phyloP scores from a whole-genome alignment of 768 basidiomycete genomes.

The Candolleomyces eurysporus region DNA sequence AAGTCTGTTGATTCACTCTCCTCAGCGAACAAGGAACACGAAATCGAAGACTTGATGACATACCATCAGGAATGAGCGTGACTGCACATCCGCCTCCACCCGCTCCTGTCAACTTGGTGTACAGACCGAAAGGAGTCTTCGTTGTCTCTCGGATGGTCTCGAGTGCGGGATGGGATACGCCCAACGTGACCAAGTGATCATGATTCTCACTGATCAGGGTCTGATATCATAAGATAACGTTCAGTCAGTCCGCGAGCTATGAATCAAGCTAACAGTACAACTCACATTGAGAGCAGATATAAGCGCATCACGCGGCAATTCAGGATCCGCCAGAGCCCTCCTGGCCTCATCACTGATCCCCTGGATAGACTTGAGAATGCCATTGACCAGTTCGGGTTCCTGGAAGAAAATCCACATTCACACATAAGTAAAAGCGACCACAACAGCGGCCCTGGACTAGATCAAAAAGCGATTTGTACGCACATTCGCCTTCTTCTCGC shows the following conservation, averaged over 20 bases:
- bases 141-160: constrained; percentile 81
- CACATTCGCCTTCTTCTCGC: constrained; percentile 62
- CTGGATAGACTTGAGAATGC: constrained; percentile 79
- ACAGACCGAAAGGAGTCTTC: constrained; percentile 61
- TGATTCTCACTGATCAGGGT: constrained; percentile 89
- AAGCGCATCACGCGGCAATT: constrained; percentile 63
- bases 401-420: constrained; percentile 25
- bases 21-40: constrained; percentile 8
- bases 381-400: constrained; percentile 85
- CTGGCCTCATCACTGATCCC: constrained; percentile 81
- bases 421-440: constrained; percentile 8
- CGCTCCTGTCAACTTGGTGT: constrained; percentile 96
- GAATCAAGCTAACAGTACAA: constrained; percentile 15
- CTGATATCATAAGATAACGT: constrained; percentile 35
- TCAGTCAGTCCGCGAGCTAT: constrained; percentile 9
- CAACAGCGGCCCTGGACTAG: neutral
- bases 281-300: constrained; percentile 70
- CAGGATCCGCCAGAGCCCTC: constrained; percentile 68
- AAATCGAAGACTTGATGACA: constrained; percentile 19
- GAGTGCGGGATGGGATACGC: constrained; percentile 87
- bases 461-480: constrained; percentile 18
- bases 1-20: constrained; percentile 55
- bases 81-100: constrained; percentile 99
- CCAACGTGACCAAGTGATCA: constrained; percentile 74
- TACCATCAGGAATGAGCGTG: constrained; percentile 92